phyloP scores from a whole-genome alignment of 2,329 filamentous ascomycete species.

The Coniochaeta sp. region DNA sequence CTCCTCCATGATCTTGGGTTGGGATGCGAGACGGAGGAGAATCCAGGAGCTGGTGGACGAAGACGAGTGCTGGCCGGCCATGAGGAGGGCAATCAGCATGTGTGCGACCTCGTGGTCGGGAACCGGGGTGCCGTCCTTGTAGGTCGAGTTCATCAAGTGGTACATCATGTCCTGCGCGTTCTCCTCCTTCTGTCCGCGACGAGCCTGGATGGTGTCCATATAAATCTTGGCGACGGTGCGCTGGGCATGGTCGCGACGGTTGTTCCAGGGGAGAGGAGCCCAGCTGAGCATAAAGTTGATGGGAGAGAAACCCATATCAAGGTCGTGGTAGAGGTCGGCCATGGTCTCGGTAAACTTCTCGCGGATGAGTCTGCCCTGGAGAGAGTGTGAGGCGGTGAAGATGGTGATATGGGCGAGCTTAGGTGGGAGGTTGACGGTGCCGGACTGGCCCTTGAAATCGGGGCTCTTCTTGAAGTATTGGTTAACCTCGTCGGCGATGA shows the following conservation, averaged over 20 bases:
- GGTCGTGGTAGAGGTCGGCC: conserved; percentile 70
- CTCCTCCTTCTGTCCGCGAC: conserved; percentile 43
- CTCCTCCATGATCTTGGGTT: conserved; percentile 63
- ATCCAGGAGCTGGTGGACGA: conserved; percentile 75
- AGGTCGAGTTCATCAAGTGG: conserved; percentile 69
- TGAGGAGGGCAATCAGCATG: conserved; percentile 81
- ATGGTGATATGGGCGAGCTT: conserved; percentile 73
- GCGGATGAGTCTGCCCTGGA: conserved; percentile 72
- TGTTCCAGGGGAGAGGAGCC: conserved; percentile 71
- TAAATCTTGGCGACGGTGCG: conserved; percentile 71
- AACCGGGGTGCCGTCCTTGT: conserved; percentile 64
- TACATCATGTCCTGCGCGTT: conserved; percentile 64
- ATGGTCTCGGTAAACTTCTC: conserved; percentile 64
- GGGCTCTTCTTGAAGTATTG: conserved; percentile 54
- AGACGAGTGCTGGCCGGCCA: conserved; percentile 79
- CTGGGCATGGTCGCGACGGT: conserved; percentile 64
- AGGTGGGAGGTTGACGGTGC: conserved; percentile 55
- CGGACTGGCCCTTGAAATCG: conserved; percentile 51
- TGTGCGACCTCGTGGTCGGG: conserved; percentile 73
- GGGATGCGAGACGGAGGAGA: conserved; percentile 62
- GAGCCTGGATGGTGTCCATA: conserved; percentile 60
- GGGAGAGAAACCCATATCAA: conserved; percentile 71
- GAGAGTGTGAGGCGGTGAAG: conserved; percentile 69
- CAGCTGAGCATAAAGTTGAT: conserved; percentile 80
- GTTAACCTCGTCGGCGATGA: conserved; percentile 64